Evolutionary conservation across 768 basidiomycete species (phyloP), one percentile per base, ranked within the genome.

Genomic region (Podaxis sp.): DNA sequence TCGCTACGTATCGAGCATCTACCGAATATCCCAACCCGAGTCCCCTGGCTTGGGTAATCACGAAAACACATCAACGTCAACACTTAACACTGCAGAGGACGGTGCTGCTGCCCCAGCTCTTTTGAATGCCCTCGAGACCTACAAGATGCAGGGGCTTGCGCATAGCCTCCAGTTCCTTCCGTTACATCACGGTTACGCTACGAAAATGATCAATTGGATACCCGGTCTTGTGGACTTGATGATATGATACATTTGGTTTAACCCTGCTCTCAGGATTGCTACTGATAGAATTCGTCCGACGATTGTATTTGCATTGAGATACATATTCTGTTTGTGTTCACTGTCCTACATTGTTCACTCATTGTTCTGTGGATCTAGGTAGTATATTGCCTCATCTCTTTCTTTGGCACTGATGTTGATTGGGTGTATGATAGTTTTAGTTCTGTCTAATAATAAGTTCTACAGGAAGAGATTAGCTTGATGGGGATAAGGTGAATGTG

Each of bases 181-280:
- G 2, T 74, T 81, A 16, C 71, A 74, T 61, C 79, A 80, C 50
- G 78, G 78, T 16, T 78, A 82, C 25, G 85, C 83, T 62, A 80
- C 83, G 54, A 84, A 81, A 67, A 82, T 91, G 76, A 81, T 90
- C 62, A 82, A 85, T 57, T 92, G 89, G 88, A 90, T 91, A 61
- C 86, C 88, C 35, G 80, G 65, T 52, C 64, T 79, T 59, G 72
- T 79, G 23, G 60, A 67, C 50, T 66, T 73, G 48, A 77, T 79
- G 68, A 74, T 76, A 56, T 69, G 46, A 61, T 60, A 60, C 35
- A 48, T 21, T 28, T 47, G 36, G 16, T 50, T 40, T 50, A 21
- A 60, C n/a, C 11, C 27, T 53, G 35, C 21, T 59, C 14, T 52
- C 21, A 25, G 23, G 9, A 21, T 57, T 37, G 47, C 16, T 35